These are phyloP conservation scores for Suhomyces tanzawaensis DNA, from an alignment of 805 yeast species.

Conservation along the genomic window DNA sequence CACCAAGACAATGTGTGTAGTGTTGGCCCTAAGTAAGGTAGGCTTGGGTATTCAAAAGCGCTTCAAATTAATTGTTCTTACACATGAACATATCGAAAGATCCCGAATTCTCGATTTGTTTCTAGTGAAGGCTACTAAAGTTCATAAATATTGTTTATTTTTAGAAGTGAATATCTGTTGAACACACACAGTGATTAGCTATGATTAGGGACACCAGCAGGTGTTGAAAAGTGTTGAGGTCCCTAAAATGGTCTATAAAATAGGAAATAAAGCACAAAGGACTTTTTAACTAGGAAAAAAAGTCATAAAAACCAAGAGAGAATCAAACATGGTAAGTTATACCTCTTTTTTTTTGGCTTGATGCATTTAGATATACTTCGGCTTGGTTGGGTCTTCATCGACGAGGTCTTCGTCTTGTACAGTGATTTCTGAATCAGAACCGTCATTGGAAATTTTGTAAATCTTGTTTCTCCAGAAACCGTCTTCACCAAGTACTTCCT, in stretches of 20 bases:
- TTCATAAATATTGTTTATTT: too few species aligned
- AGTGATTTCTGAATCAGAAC: conserved; percentile 6
- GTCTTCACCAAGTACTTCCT: conserved; percentile 59
- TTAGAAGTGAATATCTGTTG: conserved; percentile 5
- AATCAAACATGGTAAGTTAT: too few species aligned
- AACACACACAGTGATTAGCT: neutral
- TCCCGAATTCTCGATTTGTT: too few species aligned
- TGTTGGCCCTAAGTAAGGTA: too few species aligned
- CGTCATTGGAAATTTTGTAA: conserved; percentile 31
- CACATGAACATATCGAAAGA: too few species aligned
- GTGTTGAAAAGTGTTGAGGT: neutral
- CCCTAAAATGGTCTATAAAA: neutral
- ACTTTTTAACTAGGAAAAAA: conserved; percentile 5
- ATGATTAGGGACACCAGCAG: neutral
- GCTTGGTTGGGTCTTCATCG: too few species aligned
- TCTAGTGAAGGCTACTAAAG: too few species aligned
- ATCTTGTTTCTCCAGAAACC: conserved; percentile 72
- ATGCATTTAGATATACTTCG: too few species aligned
- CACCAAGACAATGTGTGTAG: too few species aligned
- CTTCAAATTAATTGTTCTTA: too few species aligned
- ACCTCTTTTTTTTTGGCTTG: too few species aligned
- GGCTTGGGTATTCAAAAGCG: too few species aligned
- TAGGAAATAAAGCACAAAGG: neutral
- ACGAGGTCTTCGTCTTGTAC: conserved; percentile 1
- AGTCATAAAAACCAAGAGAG: conserved; percentile 1